Conservation (phyloP, 2,329 filamentous ascomycete genomes). For the Zasmidium angulare region DNA sequence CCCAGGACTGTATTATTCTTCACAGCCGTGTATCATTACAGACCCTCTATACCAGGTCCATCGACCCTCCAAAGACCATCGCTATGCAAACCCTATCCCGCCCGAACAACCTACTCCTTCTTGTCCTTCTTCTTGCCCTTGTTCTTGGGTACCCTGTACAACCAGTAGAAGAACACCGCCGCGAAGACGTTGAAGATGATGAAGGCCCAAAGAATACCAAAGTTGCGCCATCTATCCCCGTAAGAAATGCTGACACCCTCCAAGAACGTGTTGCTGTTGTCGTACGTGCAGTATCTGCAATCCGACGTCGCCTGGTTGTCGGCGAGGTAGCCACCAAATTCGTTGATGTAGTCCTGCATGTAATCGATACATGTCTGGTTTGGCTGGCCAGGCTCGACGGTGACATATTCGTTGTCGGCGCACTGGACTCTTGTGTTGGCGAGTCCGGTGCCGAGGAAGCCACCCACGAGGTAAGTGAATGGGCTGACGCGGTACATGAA, state of each 20-base stretch:
- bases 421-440: conserved; percentile 67
- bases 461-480: conserved; percentile 76
- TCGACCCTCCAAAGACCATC: too few species aligned
- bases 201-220: conserved; percentile 54
- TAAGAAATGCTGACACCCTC: conserved; percentile 43
- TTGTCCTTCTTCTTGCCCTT: conserved; percentile 46
- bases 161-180: conserved; percentile 55
- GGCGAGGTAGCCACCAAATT: conserved; percentile 38
- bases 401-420: conserved; percentile 66
- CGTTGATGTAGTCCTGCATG: conserved; percentile 35
- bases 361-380: conserved; percentile 46
- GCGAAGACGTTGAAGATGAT: conserved; percentile 53
- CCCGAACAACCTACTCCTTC: conserved; percentile 33
- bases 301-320: conserved; percentile 34
- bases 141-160: conserved; percentile 53
- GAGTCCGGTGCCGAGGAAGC: conserved; percentile 68
- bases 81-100: not conserved
- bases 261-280: conserved; percentile 46
- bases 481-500: conserved; percentile 83
- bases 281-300: conserved; percentile 45
- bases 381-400: conserved; percentile 59
- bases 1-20: not conserved
- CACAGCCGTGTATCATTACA: not conserved
- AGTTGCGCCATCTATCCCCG: conserved; percentile 52
- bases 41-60: not conserved